Evolutionary conservation across 768 basidiomycete species (phyloP).

Genomic region (Lyophyllum shimeji): DNA sequence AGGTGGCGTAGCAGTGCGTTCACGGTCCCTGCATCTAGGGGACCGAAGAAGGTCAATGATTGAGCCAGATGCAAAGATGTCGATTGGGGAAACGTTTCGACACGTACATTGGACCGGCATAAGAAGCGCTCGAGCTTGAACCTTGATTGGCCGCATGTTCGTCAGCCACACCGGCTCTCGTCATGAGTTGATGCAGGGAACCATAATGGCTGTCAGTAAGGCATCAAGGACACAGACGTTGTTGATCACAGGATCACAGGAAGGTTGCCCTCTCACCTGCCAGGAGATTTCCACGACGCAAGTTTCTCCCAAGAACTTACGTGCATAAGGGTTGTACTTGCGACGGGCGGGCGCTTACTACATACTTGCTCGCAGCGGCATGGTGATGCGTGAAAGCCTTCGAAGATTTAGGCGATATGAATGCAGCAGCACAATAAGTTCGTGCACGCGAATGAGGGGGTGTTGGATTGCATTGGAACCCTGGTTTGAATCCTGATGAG

Average conservation of each 20-base stretch:
- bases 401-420: not conserved
- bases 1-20: not conserved
- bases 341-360: not conserved
- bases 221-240: too few species aligned
- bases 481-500: not conserved
- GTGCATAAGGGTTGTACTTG: not conserved
- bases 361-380: not conserved
- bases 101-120: not conserved
- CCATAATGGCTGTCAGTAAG: not conserved
- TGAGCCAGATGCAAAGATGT: not conserved
- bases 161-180: not conserved
- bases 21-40: not conserved
- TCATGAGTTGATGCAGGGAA: not conserved
- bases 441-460: not conserved
- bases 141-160: not conserved
- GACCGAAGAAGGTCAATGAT: conserved; percentile 4
- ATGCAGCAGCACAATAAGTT: not conserved
- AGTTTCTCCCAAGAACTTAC: not conserved
- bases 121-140: not conserved
- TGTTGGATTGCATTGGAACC: not conserved
- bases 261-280: not conserved
- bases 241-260: too few species aligned
- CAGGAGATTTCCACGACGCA: not conserved
- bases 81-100: not conserved
- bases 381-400: not conserved